A percentile compares a stretch with the other conserved stretches of the same genome.
Conservation (phyloP, 306 rosid species). For the Echinosophora koreensis region DNA sequence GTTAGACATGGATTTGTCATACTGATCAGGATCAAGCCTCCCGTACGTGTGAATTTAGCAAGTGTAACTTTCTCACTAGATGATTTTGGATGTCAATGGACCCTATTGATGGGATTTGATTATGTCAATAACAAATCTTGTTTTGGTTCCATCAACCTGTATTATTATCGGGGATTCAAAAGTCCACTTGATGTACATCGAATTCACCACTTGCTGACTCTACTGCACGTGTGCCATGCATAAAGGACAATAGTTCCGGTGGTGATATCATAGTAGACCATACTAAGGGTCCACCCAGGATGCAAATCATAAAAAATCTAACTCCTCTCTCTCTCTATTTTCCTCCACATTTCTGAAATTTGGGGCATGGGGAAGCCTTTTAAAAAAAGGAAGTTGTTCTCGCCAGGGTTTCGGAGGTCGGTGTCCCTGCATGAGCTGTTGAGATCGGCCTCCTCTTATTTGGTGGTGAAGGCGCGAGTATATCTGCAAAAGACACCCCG, state of each 20-base stretch:
- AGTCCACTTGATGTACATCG: constrained; percentile 47
- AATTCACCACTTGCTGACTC: constrained; percentile 49
- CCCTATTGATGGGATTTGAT: constrained; percentile 45
- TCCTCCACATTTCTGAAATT: neutral
- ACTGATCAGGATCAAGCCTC: constrained; percentile 23
- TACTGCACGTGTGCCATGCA: constrained; percentile 75
- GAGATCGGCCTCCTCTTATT: too few species aligned
- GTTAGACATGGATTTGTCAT: constrained; percentile 32
- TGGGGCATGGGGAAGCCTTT: constrained; percentile 2
- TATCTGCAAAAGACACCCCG: too few species aligned
- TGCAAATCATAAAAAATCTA: constrained; percentile 23
- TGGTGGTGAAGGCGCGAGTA: too few species aligned
- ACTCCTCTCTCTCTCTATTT: neutral
- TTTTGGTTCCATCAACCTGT: constrained; percentile 48
- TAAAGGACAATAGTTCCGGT: constrained; percentile 51
- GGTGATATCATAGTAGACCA: constrained; percentile 38
- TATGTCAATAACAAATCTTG: constrained; percentile 55
- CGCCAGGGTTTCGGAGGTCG: too few species aligned
- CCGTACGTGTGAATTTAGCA: constrained; percentile 51
- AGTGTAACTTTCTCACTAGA: constrained; percentile 38
- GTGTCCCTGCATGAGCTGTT: too few species aligned
- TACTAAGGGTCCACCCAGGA: constrained; percentile 47
- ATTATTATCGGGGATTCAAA: constrained; percentile 49
- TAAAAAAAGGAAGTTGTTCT: too few species aligned
- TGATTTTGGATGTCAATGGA: constrained; percentile 41